phyloP scores from a whole-genome alignment of 345 rosid genomes.

The Gossypium raimondii region DNA sequence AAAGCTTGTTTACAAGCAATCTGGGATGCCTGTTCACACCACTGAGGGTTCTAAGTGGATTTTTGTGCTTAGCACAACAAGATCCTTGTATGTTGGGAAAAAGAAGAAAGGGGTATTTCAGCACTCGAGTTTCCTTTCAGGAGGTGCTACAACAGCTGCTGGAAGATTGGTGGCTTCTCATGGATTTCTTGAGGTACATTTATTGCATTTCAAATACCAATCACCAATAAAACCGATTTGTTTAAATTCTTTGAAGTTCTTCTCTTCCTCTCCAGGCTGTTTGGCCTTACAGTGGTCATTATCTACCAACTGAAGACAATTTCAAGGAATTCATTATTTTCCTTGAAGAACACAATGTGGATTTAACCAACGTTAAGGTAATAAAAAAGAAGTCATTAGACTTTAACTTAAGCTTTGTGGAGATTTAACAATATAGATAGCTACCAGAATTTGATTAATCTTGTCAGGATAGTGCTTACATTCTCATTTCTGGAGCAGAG shows the following conservation, averaged over 20 bases:
- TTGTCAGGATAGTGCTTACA: not conserved
- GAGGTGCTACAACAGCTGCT: conserved; percentile 66
- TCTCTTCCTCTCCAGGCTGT: conserved; percentile 34
- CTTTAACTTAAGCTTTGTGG: not conserved
- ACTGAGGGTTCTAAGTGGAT: conserved; percentile 54
- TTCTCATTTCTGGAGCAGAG: conserved; percentile 32
- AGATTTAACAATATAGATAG: not conserved
- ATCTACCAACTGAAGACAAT: conserved; percentile 62
- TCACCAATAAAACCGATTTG: not conserved
- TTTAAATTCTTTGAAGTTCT: not conserved
- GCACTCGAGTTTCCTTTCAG: conserved; percentile 64
- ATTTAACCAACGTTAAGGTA: conserved; percentile 59
- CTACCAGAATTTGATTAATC: not conserved
- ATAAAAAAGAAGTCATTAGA: not conserved
- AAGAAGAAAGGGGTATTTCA: conserved; percentile 64
- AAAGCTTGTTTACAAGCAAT: conserved; percentile 43
- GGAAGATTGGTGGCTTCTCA: conserved; percentile 51
- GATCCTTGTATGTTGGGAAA: conserved; percentile 53
- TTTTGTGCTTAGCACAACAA: conserved; percentile 64
- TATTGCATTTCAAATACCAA: not conserved
- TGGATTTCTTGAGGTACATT: conserved; percentile 53
- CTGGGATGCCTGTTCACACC: conserved; percentile 35
- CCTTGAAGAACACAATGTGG: conserved; percentile 52
- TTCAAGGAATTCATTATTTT: conserved; percentile 50
- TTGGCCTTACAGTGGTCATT: conserved; percentile 76